A percentile compares a stretch with the other conserved stretches of the same genome.
These are phyloP conservation scores for Paecilomyces formosus DNA, from an alignment of 2,329 filamentous ascomycete genomes.

Conservation along the genomic window DNA sequence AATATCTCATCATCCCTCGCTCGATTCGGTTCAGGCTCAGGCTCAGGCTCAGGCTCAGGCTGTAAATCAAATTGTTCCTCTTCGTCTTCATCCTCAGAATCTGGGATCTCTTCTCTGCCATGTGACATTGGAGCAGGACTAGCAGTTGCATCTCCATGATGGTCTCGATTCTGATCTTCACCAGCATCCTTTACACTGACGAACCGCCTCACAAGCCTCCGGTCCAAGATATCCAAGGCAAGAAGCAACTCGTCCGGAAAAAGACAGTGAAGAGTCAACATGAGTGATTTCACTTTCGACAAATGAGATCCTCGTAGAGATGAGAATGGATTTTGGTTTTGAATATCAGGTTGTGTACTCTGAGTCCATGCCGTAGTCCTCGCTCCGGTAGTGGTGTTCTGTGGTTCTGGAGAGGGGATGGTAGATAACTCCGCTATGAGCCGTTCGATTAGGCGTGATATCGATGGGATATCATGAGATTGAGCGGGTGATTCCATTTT, in stretches of 20 bases:
- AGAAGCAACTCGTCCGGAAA: constrained; percentile 76
- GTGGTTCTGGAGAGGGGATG: constrained; percentile 1
- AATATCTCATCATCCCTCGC: constrained; percentile 39
- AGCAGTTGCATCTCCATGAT: background rate
- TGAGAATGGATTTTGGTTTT: constrained; percentile 10
- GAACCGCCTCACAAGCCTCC: constrained; percentile 59
- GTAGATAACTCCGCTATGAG: constrained; percentile 5
- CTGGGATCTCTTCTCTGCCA: background rate
- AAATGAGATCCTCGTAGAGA: constrained; percentile 14
- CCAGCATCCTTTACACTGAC: constrained; percentile 14
- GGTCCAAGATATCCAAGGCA: constrained; percentile 80
- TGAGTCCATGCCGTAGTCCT: background rate
- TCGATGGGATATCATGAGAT: background rate
- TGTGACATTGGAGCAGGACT: background rate
- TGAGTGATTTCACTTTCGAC: constrained; percentile 42
- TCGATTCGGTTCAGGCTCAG: constrained; percentile 3
- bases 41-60: background rate
- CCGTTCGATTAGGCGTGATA: background rate
- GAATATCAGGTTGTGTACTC: constrained; percentile 1
- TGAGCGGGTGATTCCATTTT: background rate
- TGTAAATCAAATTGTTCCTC: background rate
- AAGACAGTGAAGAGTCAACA: constrained; percentile 77
- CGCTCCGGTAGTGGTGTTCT: background rate
- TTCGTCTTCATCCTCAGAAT: constrained; percentile 1
- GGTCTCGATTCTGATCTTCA: background rate